Conservation (phyloP, 352 stramenopile genomes). For the Phytophthora brassicae region DNA sequence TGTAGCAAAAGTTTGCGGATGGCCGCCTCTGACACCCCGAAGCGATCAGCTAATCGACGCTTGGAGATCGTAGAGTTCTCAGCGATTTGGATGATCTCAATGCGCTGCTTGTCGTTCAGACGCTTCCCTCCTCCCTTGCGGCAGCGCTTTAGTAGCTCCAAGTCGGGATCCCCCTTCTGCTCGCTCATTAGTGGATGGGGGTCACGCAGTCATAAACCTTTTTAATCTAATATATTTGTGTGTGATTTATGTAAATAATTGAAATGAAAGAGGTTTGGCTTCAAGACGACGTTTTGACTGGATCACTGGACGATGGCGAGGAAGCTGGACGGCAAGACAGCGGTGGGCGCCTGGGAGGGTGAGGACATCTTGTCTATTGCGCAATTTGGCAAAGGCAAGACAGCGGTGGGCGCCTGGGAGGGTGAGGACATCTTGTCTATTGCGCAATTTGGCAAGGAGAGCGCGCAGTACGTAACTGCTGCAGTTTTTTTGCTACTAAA, state of each 20-base stretch:
- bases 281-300: slow-evolving; percentile 1
- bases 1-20: slow-evolving; percentile 83
- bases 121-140: slow-evolving; percentile 63
- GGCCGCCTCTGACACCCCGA: slow-evolving; percentile 74
- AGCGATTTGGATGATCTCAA: slow-evolving; percentile 83
- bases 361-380: slow-evolving; percentile 80
- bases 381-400: slow-evolving; percentile 75
- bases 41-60: slow-evolving; percentile 74
- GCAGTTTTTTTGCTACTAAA: background rate
- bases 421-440: slow-evolving; percentile 81
- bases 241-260: too few species aligned
- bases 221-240: too few species aligned
- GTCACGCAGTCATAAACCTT: too few species aligned
- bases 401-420: slow-evolving; percentile 53
- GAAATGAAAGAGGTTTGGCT: background rate
- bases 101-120: slow-evolving; percentile 78
- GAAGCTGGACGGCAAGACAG: slow-evolving; percentile 62
- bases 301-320: slow-evolving; percentile 21
- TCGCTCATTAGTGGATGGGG: slow-evolving; percentile 37
- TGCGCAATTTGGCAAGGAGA: slow-evolving; percentile 75
- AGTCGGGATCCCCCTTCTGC: slow-evolving; percentile 13
- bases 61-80: slow-evolving; percentile 82
- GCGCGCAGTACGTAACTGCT: slow-evolving; percentile 51
- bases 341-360: slow-evolving; percentile 57
- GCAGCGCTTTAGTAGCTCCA: slow-evolving; percentile 8